These are phyloP conservation scores for Sicyos baderoa DNA, from an alignment of 306 rosid genomes.

Conservation along the genomic window DNA sequence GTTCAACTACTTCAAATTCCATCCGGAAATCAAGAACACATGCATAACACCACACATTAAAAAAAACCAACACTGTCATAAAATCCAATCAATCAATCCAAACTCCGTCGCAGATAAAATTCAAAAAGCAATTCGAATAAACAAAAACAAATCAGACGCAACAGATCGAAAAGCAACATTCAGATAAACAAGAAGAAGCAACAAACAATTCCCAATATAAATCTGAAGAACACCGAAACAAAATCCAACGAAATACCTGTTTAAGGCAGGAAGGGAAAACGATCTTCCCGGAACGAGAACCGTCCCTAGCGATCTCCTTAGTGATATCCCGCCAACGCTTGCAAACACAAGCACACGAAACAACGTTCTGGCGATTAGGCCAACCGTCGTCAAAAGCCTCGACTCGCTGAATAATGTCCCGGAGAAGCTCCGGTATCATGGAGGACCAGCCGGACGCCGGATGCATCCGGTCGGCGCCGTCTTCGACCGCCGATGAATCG, in stretches of 20 bases:
- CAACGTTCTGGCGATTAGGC: constrained; percentile 81
- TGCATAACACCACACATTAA: neutral
- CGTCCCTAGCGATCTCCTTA: constrained; percentile 50
- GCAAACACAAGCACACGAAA: constrained; percentile 82
- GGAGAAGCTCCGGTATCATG: constrained; percentile 80
- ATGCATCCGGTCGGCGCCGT: neutral
- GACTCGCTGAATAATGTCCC: constrained; percentile 65
- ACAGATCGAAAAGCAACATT: no score
- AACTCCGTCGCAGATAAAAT: neutral
- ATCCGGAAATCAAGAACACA: neutral
- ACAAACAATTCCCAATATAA: neutral
- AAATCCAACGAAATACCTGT: constrained; percentile 44
- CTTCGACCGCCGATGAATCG: neutral
- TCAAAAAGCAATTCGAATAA: neutral
- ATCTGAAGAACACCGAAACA: no score
- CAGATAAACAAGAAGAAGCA: neutral
- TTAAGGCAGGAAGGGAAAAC: constrained; percentile 93
- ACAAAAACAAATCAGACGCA: neutral
- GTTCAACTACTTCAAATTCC: neutral
- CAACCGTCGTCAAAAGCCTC: constrained; percentile 66
- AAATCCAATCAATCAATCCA: neutral
- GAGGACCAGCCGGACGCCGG: constrained; percentile 49
- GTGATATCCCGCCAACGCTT: constrained; percentile 87
- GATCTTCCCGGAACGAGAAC: constrained; percentile 49
- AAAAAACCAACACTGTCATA: no score